Evolutionary conservation across 257 asterid species (phyloP).

Genomic region (Plectranthus barbatus): DNA sequence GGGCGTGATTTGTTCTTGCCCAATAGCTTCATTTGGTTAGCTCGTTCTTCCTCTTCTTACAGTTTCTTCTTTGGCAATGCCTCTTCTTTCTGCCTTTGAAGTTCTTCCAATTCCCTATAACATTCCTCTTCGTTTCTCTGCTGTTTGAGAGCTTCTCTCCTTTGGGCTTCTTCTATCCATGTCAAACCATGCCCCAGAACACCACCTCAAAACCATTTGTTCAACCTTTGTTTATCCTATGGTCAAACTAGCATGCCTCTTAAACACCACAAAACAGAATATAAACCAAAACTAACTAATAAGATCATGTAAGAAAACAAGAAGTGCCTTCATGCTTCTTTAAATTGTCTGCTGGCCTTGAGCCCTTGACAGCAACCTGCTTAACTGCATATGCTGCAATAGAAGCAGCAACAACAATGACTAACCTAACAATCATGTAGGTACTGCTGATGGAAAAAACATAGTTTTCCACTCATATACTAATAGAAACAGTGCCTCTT

Average conservation of each 20-base stretch:
- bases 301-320: background rate
- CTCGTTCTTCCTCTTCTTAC: conserved; percentile 90
- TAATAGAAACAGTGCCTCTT: conserved; percentile 22
- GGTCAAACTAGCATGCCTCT: no score
- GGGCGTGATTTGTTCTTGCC: conserved; percentile 98
- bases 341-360: no score
- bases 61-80: conserved; percentile 68
- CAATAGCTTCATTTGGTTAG: conserved; percentile 75
- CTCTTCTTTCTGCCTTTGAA: conserved; percentile 86
- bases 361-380: conserved; percentile 57
- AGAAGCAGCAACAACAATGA: conserved; percentile 90
- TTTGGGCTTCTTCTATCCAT: conserved; percentile 52
- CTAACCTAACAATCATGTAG: conserved; percentile 84
- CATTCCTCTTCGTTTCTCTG: conserved; percentile 70
- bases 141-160: conserved; percentile 80
- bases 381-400: conserved; percentile 76
- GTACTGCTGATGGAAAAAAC: conserved; percentile 26
- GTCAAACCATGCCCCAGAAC: no score
- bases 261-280: no score
- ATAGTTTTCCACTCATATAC: conserved; percentile 42
- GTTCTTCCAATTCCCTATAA: conserved; percentile 79
- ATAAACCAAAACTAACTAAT: no score
- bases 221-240: no score
- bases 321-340: conserved; percentile 35
- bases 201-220: no score